Evolutionary conservation across 139 green algal genomes (phyloP).

Genomic region (Chlorella sp.): DNA sequence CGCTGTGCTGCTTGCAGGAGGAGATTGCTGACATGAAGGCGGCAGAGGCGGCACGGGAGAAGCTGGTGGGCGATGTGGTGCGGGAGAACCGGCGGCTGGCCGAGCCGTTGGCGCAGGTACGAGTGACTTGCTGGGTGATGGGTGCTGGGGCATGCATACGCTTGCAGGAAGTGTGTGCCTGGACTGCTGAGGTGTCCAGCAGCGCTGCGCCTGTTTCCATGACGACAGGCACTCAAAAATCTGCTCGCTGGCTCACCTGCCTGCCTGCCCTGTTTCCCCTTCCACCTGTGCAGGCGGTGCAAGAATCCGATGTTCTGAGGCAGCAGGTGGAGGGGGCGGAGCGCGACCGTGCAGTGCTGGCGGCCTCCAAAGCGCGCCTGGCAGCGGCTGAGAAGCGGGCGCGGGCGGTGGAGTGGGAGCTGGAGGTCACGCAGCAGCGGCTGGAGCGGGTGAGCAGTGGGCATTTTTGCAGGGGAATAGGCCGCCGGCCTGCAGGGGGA

Average conservation of each 20-base stretch:
- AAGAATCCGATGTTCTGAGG: slow-evolving; percentile 82
- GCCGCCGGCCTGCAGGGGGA: not conserved
- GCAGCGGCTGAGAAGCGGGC: slow-evolving; percentile 78
- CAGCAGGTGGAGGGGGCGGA: slow-evolving; percentile 75
- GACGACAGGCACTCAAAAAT: no score
- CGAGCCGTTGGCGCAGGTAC: slow-evolving; percentile 78
- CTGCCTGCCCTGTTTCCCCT: no score
- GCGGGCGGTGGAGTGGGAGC: slow-evolving; percentile 90
- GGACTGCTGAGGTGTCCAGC: no score
- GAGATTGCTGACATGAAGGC: slow-evolving; percentile 92
- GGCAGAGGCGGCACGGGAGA: slow-evolving; percentile 85
- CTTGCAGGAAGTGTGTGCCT: no score
- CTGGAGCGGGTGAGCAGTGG: slow-evolving; percentile 7
- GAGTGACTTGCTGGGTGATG: not conserved
- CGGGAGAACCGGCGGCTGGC: slow-evolving; percentile 91
- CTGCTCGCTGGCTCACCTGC: no score
- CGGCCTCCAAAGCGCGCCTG: slow-evolving; percentile 79
- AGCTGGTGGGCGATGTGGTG: slow-evolving; percentile 84
- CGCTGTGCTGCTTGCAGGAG: slow-evolving; percentile 50
- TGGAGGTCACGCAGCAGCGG: slow-evolving; percentile 81
- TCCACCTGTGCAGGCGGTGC: slow-evolving; percentile 61
- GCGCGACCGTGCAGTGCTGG: slow-evolving; percentile 81
- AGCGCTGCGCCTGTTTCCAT: no score
- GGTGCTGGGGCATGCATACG: not conserved
- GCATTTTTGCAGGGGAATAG: not conserved